phyloP scores from a whole-genome alignment of 1,284 basidiomycete genomes.

The Ustilago curta region DNA sequence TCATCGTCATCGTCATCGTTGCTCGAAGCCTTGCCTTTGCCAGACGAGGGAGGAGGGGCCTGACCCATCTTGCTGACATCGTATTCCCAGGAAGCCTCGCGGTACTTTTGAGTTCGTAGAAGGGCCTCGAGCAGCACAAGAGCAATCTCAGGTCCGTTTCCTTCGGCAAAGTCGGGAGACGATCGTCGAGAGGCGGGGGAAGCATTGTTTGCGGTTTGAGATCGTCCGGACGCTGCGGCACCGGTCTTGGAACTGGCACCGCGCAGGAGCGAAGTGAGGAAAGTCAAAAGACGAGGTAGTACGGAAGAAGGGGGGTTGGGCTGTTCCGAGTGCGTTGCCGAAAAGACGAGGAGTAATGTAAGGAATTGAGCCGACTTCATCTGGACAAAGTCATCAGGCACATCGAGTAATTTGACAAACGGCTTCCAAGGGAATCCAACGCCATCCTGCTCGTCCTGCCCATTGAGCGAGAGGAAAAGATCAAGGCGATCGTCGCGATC shows the following conservation, averaged over 20 bases:
- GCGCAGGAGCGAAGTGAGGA: constrained; percentile 44
- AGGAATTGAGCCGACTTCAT: constrained; percentile 89
- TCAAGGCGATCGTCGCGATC: constrained; percentile 72
- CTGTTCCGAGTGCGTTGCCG: constrained; percentile 35
- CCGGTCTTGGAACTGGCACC: constrained; percentile 37
- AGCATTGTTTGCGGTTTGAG: constrained; percentile 5
- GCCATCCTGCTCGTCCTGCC: constrained; percentile 48
- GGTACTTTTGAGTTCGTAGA: constrained; percentile 82
- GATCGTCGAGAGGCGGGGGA: constrained; percentile 36
- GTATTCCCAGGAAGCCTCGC: constrained; percentile 73
- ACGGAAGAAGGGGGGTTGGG: constrained; percentile 40
- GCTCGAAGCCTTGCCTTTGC: constrained; percentile 25
- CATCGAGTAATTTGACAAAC: constrained; percentile 82
- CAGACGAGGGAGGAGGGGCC: constrained; percentile 8
- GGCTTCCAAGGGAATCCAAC: constrained; percentile 87
- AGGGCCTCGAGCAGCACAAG: constrained; percentile 89
- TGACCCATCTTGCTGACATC: constrained; percentile 56
- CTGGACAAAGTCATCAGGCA: constrained; percentile 91
- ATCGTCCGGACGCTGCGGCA: constrained; percentile 5
- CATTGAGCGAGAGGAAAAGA: constrained; percentile 63
- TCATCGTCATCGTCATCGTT: constrained; percentile 25
- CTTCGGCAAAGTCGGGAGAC: constrained; percentile 62
- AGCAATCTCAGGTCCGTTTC: constrained; percentile 84
- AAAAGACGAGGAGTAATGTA: constrained; percentile 78
- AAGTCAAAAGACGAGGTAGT: constrained; percentile 44